Evolutionary conservation across 1,284 basidiomycete genomes (phyloP), one percentile per base, ranked within the genome.

Genomic region (Pascua sp.): DNA sequence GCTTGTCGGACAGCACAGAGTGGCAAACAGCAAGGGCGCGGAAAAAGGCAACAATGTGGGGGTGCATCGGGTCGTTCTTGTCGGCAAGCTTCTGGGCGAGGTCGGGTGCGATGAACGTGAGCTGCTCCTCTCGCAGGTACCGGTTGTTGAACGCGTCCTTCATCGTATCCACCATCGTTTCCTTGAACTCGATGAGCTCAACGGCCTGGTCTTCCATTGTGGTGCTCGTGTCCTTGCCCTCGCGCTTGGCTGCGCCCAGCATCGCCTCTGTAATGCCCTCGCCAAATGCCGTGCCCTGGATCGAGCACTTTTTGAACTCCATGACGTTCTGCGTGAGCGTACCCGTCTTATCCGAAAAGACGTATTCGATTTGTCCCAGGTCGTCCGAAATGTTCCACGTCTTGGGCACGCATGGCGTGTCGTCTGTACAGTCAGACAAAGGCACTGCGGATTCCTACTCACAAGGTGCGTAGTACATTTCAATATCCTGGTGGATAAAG

Each of bases 341-440:
- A 13, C 92, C 92, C 0, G 93, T 96, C 81, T 98, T 98, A 84
- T 98, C 94, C 7, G 90, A 93, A 78, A 98, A 97, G 67, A 97
- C 83, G 76, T 97, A 98, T 80, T 96, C 94, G 77, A 97, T 97
- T 78, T 97, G 94, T 32, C 94, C 94, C 1, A 98, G 85, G 77
- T 97, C 94, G 73, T 97, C 94, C 2, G 91, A 95, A 67, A 98
- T 95, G 75, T 94, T 95, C 94, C 94, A 97, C 12, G 91, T 95
- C 79, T 98, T 98, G 44, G 94, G 92, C 5, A 93, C 86, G 67
- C 93, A 97, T 0, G 91, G 81, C 0, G 90, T 88, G 73, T 97
- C 87, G 73, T 88, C 73, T 72, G 51, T 9, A 17, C 42, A 53
- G 47, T 53, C 44, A 47, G 36, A 9, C 13, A n/a, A 36, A 32